Conservation (phyloP, 2,329 filamentous ascomycete species). For the Cladosporium colombiae region DNA sequence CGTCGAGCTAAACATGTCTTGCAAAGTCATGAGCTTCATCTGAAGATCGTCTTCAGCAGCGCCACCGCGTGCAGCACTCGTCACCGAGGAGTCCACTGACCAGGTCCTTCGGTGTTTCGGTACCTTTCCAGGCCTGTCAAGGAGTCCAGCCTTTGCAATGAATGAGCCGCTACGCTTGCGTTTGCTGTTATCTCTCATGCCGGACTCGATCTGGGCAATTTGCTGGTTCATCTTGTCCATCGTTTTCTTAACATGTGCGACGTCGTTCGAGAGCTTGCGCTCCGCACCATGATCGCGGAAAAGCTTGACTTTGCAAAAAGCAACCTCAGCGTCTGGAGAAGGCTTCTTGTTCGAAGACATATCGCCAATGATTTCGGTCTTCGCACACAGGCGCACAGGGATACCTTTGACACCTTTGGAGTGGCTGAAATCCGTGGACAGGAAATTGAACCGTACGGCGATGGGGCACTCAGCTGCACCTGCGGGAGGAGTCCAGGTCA, state of each 20-base stretch:
- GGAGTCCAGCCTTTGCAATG: slow-evolving; percentile 47
- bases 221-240: slow-evolving; percentile 97
- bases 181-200: slow-evolving; percentile 61
- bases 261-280: slow-evolving; percentile 89
- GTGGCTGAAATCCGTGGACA: slow-evolving; percentile 98
- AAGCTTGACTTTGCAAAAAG: slow-evolving; percentile 94
- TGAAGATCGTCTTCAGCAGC: slow-evolving; percentile 69
- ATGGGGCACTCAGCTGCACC: slow-evolving; percentile 78
- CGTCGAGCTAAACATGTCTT: slow-evolving; percentile 88
- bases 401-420: slow-evolving; percentile 99
- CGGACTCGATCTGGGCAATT: slow-evolving; percentile 71
- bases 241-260: slow-evolving; percentile 91
- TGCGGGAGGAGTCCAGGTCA: slow-evolving; percentile 73
- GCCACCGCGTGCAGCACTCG: slow-evolving; percentile 43
- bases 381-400: slow-evolving; percentile 86
- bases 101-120: slow-evolving; percentile 91
- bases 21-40: slow-evolving; percentile 72
- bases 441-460: slow-evolving; percentile 93
- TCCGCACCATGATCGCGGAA: slow-evolving; percentile 96
- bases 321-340: slow-evolving; percentile 62
- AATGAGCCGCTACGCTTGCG: slow-evolving; percentile 58
- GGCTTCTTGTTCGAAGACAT: slow-evolving; percentile 47
- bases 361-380: slow-evolving; percentile 69
- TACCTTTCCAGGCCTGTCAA: slow-evolving; percentile 70
- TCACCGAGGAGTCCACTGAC: slow-evolving; percentile 78